Evolutionary conservation across 192 early-diverging fungal genomes (phyloP), one percentile per base, ranked within the genome.

Genomic region (Gryganskiella cystojenkinii): DNA sequence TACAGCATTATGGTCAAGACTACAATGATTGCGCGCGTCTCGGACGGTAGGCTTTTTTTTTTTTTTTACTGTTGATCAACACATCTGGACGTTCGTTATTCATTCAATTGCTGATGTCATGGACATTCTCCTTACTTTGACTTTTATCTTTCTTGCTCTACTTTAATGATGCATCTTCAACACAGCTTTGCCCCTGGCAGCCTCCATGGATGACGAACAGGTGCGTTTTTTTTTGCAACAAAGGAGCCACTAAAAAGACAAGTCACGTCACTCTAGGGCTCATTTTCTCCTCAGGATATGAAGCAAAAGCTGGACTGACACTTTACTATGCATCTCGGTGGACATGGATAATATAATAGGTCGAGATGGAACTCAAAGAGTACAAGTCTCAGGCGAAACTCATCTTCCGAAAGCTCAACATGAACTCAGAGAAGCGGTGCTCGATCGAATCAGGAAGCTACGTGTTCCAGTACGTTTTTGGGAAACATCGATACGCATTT

Each of bases 141-240:
- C 37, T 13, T 13, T 13, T 40, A 13, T 40, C 37, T 40, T 40
- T 40, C 37, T 13, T 40, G 5, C 47, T 24, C 47, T 50, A 13
- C 47, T n/a, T 19, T 24, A n/a, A 20, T n/a, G 47, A 44, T 20
- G 44, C 20, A 15, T 17, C 51, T 34, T n/a, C 34, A 8, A 17
- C 15, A 30, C 67, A 83, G 82, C 95, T 6, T 86, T 98, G 47
- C 95, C 95, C 4, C 86, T 99, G 54, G 97, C 97, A 30, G 96
- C 95, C 14, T 94, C 93, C 20, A 95, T 98, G 89, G 96, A 98
- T 82, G 96, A 99, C 79, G 95, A 93, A 50, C 92, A 95, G 90
- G 92, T 91, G 81, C 42, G 15, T 14, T 50, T 49, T 19, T 13
- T 43, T 37, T 42, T 22, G 5, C 8, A 9, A 4, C 17, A 47